Evolutionary conservation across 225 moss, liverwort and hornwort genomes (phyloP).

Genomic region (Straminergon stramineum): DNA sequence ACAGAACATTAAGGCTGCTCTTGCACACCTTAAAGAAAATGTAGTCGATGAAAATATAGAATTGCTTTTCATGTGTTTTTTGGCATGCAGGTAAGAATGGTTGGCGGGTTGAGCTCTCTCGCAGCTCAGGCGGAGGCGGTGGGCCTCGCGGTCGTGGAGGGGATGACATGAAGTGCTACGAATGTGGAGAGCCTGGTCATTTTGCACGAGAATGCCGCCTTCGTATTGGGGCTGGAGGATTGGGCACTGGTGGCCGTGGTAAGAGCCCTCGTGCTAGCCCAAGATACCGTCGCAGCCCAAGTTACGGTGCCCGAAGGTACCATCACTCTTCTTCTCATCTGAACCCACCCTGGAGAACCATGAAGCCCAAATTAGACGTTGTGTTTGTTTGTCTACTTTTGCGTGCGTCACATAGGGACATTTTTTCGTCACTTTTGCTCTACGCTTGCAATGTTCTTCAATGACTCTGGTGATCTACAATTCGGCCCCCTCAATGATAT

Average conservation of each 20-base stretch:
- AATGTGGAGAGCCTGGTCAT: slow-evolving; percentile 99
- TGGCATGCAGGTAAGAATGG: slow-evolving; percentile 83
- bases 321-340: background rate
- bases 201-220: slow-evolving; percentile 96
- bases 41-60: background rate
- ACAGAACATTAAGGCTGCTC: background rate
- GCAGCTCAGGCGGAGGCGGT: slow-evolving; percentile 97
- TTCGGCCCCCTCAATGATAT: background rate
- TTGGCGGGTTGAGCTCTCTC: slow-evolving; percentile 97
- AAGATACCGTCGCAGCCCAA: slow-evolving; percentile 95
- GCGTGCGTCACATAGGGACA: background rate
- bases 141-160: slow-evolving; percentile 97
- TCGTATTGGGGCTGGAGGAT: slow-evolving; percentile 91
- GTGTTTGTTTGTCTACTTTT: background rate
- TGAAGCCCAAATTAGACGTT: too few species aligned
- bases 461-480: background rate
- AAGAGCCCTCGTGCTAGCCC: slow-evolving; percentile 90
- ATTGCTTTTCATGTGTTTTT: background rate
- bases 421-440: background rate
- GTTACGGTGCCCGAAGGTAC: slow-evolving; percentile 85
- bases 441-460: background rate
- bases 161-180: slow-evolving; percentile 99
- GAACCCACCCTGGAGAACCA: too few species aligned
- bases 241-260: slow-evolving; percentile 94
- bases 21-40: background rate